Evolutionary conservation across 2,329 filamentous ascomycete genomes (phyloP), one percentile per base, ranked within the genome.

Genomic region (Neofusicoccum umdonicola): DNA sequence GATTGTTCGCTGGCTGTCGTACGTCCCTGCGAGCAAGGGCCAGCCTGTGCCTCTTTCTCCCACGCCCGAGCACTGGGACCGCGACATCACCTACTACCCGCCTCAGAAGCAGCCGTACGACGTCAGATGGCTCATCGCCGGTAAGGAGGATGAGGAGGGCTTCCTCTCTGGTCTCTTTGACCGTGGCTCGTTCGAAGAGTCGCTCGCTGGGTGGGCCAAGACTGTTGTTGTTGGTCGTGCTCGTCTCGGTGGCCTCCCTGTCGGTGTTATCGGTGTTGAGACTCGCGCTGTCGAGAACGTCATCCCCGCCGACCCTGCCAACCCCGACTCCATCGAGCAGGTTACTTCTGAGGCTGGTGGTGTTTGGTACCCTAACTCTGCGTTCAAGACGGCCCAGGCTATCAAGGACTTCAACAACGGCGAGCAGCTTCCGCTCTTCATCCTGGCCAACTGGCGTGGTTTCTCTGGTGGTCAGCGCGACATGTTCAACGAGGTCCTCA

Each of bases 401-500:
- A 96, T 99, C 82, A 93, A 90, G 74, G 95, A 99, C 84, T 99
- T 99, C 87, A 99, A 99, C 87, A 88, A 96, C 70, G 95, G 95
- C 77, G 95, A 99, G 82, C 95, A 99, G 83, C 85, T 99, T 75
- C 95, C 95, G 65, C 84, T 99, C 70, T 98, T 99, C 93, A 99
- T 99, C 77, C 88, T 99, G 69, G 95, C 95, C 81, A 99, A 99
- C 86, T 99, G 95, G 95, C 90, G 95, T 88, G 95, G 95, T 84
- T 99, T 99, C 92, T 99, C 95, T 71, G 95, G 95, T 84, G 95
- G 95, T 69, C 95, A 99, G 82, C 92, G 94, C 71, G 95, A 99
- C 81, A 99, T 99, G 95, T 99, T 96, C 88, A 97, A 98, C 83
- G 95, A 99, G 82, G 95, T 99, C 15, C 88, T 99, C 80, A 99